Evolutionary conservation across 2,329 filamentous ascomycete genomes (phyloP).

Genomic region (Colletotrichum cereale): DNA sequence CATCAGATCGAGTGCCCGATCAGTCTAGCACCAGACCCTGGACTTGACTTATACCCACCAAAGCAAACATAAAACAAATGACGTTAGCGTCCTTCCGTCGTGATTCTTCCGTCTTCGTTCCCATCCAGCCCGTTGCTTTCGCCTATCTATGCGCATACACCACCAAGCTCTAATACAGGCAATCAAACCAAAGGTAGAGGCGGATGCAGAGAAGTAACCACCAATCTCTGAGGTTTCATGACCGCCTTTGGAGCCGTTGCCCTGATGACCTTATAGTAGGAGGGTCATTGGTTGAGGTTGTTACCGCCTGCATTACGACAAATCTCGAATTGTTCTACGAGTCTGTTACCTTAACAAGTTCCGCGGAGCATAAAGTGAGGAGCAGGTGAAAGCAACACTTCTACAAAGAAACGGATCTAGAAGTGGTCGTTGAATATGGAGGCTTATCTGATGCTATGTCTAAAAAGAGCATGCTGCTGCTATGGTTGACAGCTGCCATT

Average conservation of each 20-base stretch:
- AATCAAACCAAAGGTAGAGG: background rate
- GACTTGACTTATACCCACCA: background rate
- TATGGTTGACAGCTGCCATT: background rate
- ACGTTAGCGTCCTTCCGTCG: background rate
- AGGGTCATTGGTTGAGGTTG: background rate
- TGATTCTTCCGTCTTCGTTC: background rate
- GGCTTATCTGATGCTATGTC: background rate
- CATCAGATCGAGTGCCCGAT: no score
- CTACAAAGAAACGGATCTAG: background rate
- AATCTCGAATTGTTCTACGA: background rate
- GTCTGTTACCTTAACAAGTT: background rate
- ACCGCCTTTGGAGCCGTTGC: background rate
- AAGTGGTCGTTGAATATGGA: no score
- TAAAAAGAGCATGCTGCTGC: background rate
- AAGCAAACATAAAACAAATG: background rate
- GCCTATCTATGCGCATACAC: background rate
- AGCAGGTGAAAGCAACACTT: background rate
- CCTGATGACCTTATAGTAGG: background rate
- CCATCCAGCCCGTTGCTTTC: background rate
- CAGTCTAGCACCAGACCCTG: no score
- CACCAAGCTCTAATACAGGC: background rate
- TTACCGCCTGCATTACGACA: background rate
- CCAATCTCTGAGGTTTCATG: background rate
- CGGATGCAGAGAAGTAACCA: background rate
- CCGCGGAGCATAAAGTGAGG: background rate